phyloP scores from a whole-genome alignment of 768 basidiomycete species.

The Neoboletus subvelutipes region DNA sequence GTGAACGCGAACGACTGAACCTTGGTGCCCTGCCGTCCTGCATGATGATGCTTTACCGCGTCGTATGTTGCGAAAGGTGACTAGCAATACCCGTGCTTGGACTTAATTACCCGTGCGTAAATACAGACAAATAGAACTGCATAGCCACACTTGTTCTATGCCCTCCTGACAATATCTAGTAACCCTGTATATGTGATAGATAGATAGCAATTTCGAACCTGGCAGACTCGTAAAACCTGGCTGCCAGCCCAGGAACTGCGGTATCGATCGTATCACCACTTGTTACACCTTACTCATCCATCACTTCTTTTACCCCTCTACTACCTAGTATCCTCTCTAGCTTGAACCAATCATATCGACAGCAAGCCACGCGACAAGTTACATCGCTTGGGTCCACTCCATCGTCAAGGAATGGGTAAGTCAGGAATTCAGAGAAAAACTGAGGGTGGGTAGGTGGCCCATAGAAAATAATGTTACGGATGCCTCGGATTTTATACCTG shows the following conservation, averaged over 20 bases:
- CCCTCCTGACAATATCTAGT: no score
- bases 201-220: neutral
- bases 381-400: constrained; percentile 87
- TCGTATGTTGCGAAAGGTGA: neutral
- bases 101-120: neutral
- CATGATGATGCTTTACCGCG: constrained; percentile 48
- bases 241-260: neutral
- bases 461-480: constrained; percentile 92
- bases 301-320: constrained; percentile 19
- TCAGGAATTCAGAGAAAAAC: constrained; percentile 88
- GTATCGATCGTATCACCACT: neutral
- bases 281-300: constrained; percentile 5
- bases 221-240: neutral
- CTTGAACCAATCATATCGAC: constrained; percentile 85
- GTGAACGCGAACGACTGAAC: constrained; percentile 36
- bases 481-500: constrained; percentile 92
- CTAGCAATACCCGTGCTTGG: neutral
- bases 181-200: neutral
- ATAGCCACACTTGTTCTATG: no score
- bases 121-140: constrained; percentile 19
- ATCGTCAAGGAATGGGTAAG: constrained; percentile 88
- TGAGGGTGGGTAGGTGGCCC: constrained; percentile 86
- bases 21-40: constrained; percentile 81
- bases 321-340: constrained; percentile 70
- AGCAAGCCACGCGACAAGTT: constrained; percentile 78